A percentile compares a stretch with the other conserved stretches of the same genome.
These are phyloP conservation scores for Boletus rubropictus DNA, from an alignment of 768 basidiomycete genomes.

Conservation along the genomic window DNA sequence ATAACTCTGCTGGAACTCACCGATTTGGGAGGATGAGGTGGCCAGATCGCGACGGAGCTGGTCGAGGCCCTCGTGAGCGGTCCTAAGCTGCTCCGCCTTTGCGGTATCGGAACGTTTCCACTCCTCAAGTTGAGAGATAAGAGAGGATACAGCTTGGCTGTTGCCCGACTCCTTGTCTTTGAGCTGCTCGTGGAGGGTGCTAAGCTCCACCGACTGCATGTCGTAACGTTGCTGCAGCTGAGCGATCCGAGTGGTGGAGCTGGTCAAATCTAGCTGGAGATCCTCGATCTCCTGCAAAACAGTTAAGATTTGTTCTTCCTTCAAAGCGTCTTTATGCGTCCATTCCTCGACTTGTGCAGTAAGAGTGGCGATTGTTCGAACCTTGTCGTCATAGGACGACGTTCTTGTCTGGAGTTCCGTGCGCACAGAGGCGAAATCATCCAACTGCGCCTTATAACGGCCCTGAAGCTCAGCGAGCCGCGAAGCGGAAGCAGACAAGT, in stretches of 20 bases:
- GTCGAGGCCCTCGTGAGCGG: background rate
- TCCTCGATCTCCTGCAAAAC: background rate
- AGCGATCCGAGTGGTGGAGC: background rate
- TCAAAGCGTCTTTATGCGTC: background rate
- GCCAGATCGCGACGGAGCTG: background rate
- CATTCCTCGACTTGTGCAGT: background rate
- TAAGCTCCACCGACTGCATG: background rate
- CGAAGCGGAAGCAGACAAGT: background rate
- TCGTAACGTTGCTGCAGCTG: background rate
- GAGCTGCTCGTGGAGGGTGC: background rate
- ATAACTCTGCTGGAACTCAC: background rate
- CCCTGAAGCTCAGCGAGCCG: background rate
- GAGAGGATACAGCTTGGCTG: background rate
- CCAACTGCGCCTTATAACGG: background rate
- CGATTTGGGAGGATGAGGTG: background rate
- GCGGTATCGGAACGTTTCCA: background rate
- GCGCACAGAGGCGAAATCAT: background rate
- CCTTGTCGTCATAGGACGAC: background rate
- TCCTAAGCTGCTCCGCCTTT: background rate
- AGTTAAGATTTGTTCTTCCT: background rate
- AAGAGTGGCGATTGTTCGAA: background rate
- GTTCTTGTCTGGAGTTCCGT: background rate
- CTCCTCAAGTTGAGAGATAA: background rate
- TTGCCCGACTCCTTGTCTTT: background rate
- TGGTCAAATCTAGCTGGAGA: background rate